These are phyloP conservation scores for Ceratocystis destructans DNA, from an alignment of 2,329 filamentous ascomycete genomes.

Conservation along the genomic window DNA sequence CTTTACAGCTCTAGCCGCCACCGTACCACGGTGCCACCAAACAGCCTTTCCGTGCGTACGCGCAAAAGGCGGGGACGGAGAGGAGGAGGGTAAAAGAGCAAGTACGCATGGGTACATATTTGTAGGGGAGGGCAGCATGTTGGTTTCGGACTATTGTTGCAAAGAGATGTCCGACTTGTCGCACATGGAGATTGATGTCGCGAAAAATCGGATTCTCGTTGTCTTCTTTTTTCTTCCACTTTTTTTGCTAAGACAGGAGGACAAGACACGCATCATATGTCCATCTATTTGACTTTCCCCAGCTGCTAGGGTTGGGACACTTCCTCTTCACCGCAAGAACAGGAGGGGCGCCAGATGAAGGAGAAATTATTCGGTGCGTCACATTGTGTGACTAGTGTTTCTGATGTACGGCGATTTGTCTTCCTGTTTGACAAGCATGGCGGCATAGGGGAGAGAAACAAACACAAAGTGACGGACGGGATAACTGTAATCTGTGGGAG, in stretches of 20 bases:
- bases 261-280: background rate
- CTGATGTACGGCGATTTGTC: background rate
- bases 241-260: background rate
- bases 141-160: background rate
- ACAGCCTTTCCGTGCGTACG: background rate
- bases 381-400: conserved; percentile 7
- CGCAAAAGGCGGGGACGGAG: background rate
- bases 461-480: background rate
- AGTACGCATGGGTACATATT: background rate
- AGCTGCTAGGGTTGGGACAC: background rate
- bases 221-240: background rate
- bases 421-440: background rate
- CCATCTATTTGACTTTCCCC: too few relatives aligned
- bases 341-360: background rate
- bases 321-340: conserved; percentile 4
- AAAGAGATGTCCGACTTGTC: background rate
- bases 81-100: too few relatives aligned
- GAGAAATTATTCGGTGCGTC: background rate
- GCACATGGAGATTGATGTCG: background rate
- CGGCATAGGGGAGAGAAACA: background rate
- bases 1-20: background rate
- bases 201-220: background rate
- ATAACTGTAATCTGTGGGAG: too few relatives aligned
- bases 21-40: background rate
- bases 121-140: background rate